Conservation (phyloP, 257 asterid genomes). For the Petrea volubilis region DNA sequence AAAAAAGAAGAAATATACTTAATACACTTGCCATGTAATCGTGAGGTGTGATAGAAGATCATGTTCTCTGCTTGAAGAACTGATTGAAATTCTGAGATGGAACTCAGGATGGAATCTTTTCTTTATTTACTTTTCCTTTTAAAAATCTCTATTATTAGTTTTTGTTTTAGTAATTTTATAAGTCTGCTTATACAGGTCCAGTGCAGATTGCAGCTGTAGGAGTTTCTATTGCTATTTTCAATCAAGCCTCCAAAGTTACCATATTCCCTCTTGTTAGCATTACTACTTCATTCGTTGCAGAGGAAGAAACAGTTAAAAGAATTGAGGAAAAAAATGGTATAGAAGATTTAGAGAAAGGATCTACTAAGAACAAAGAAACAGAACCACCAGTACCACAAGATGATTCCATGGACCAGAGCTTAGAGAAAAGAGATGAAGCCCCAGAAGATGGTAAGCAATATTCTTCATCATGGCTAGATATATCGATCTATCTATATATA, state of each 20-base stretch:
- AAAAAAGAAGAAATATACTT: no score
- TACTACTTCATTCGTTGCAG: conserved; percentile 94
- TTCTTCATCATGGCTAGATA: no score
- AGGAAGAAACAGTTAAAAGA: conserved; percentile 69
- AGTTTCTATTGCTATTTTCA: conserved; percentile 80
- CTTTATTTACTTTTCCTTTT: no score
- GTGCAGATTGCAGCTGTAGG: conserved; percentile 95
- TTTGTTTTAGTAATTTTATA: neutral
- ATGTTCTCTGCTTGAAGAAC: no score
- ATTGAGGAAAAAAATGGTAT: conserved; percentile 23
- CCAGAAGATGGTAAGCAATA: no score
- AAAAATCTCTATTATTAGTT: no score
- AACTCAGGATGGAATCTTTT: no score
- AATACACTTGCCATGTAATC: no score
- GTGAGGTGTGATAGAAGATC: no score
- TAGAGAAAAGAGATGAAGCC: conserved; percentile 8
- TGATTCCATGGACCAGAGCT: neutral
- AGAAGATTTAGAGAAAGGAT: conserved; percentile 35
- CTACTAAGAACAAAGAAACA: neutral
- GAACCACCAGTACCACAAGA: no score
- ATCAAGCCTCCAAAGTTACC: conserved; percentile 85
- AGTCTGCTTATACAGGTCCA: conserved; percentile 72
- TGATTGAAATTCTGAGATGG: no score
- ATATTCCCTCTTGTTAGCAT: conserved; percentile 91
- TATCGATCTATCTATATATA: no score